Evolutionary conservation across 2,329 filamentous ascomycete genomes (phyloP), one percentile per base, ranked within the genome.

Genomic region (Exophiala xenobiotica): DNA sequence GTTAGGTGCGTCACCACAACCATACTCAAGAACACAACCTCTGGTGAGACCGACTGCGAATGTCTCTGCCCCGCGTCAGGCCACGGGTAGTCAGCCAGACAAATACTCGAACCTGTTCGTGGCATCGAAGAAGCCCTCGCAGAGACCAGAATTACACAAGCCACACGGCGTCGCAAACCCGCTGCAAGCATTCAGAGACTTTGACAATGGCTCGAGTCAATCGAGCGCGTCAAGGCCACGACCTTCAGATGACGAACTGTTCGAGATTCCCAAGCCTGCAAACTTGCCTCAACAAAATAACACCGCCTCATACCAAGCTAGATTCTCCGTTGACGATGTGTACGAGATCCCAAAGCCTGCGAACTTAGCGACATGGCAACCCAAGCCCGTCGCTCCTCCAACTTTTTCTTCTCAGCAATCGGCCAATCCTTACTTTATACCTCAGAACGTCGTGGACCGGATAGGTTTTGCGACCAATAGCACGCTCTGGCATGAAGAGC

Each of bases 341-440:
- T 35, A 14, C 11, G 31, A 35, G n/a, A 75, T 82, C 16, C 64
- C 71, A 6, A 69, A 70, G 22, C 80, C 80, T 1, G 66, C 70
- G 24, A 79, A 81, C 58, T 58, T 65, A 6, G 66, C 71, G 12
- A 67, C 67, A 1, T 72, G 70, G 54, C 71, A 71, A 8, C 77
- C 77, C 8, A 71, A 72, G n/a, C 71, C 76, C n/a, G 72, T 77
- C 5, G 70, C 77, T 1, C 70, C 72, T 51, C 76, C 78, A 1
- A 68, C 76, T 11, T 84, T 78, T 60, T 78, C 78, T 6, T 81
- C 80, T 3, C 73, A 67, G 57, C 40, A 50, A 11, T 54, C 54
- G 31, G 51, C 58, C 19, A 62, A 61, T 71, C 64, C 56, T 65
- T 64, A 61, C 69, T 61, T 45, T 59, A 72, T 66, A 65, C 68